These are phyloP conservation scores for Pseudisothecium myosuroides DNA, from an alignment of 225 moss, liverwort and hornwort species.

Conservation along the genomic window DNA sequence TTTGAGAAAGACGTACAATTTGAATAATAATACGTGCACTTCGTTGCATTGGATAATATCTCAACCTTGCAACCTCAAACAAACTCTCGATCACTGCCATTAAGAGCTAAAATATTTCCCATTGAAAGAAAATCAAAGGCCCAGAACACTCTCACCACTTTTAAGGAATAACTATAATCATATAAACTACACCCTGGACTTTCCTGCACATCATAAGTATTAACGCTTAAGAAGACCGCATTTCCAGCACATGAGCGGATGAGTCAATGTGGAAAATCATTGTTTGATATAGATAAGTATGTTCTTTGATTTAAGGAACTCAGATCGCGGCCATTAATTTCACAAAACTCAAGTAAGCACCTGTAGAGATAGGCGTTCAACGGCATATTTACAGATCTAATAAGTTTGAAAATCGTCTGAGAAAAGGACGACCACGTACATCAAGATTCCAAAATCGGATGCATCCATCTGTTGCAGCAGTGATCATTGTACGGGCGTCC, in stretches of 20 bases:
- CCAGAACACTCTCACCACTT: not conserved
- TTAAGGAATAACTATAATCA: not conserved
- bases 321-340: not conserved
- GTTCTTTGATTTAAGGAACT: not conserved
- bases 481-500: constrained; percentile 61
- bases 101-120: not conserved
- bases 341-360: not conserved
- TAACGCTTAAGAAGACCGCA: not conserved
- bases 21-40: not conserved
- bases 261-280: not conserved
- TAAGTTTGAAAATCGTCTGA: not conserved
- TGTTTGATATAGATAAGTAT: not conserved
- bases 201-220: not conserved
- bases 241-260: not conserved
- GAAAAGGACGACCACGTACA: constrained; percentile 17
- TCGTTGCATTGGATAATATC: not conserved
- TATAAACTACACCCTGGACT: not conserved
- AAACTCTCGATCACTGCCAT: not conserved
- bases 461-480: constrained; percentile 83
- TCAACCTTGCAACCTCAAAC: not conserved
- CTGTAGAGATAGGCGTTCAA: not conserved
- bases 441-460: constrained; percentile 96
- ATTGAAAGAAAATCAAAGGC: not conserved
- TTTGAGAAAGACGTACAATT: not conserved
- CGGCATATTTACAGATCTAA: not conserved